These are phyloP conservation scores for Neckera pumila DNA, from an alignment of 225 moss, liverwort and hornwort species.

Conservation along the genomic window DNA sequence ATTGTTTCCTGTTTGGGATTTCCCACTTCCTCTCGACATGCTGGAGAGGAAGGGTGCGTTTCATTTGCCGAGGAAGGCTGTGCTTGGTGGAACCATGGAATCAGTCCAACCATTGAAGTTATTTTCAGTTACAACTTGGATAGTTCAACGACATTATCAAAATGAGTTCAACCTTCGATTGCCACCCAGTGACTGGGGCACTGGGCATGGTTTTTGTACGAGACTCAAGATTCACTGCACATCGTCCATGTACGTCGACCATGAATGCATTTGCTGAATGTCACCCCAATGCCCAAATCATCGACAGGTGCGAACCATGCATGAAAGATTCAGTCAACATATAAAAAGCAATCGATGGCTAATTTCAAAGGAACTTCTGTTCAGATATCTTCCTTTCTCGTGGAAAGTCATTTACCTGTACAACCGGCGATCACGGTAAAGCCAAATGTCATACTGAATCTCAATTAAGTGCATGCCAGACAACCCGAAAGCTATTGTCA, in stretches of 20 bases:
- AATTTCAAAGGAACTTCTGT: not conserved
- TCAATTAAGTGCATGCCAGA: not conserved
- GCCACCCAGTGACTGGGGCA: not conserved
- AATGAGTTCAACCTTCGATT: not conserved
- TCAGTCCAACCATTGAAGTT: not conserved
- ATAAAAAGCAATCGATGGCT: not conserved
- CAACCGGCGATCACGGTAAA: not conserved
- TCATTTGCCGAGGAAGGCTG: not conserved
- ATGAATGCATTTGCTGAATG: not conserved
- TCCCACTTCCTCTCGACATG: not conserved
- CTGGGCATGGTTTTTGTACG: not conserved
- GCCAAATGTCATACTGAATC: not conserved
- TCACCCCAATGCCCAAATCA: not conserved
- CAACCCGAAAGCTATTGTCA: not conserved
- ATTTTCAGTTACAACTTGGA: not conserved
- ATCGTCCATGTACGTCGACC: not conserved
- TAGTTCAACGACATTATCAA: not conserved
- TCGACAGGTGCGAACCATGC: no score
- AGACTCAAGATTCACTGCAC: not conserved
- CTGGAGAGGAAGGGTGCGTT: not conserved
- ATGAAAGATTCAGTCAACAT: no score
- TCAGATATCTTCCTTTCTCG: not conserved
- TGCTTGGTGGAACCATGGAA: not conserved
- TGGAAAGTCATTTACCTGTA: not conserved
- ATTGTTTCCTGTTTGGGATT: not conserved